Base-by-base conservation (phyloP, 2,329 filamentous ascomycete species). In the Lojkania enalia region DNA sequence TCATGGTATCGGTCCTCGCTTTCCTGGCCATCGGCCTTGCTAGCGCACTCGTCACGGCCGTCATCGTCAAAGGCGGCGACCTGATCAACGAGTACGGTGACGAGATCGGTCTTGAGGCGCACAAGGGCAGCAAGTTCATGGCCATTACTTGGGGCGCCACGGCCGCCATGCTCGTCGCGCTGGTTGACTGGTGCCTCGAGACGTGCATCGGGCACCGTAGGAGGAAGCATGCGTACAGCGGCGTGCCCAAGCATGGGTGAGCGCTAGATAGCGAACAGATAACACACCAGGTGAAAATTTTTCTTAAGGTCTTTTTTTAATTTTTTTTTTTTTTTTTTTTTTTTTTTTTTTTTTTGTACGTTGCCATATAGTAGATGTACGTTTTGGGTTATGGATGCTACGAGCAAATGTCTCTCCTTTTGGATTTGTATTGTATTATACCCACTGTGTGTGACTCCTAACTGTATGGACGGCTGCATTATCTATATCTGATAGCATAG, bases 21-120 rank as follows among this genome's bases (percentile, higher is more conserved):
- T 80, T 83, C 49, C 30, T 82, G 5, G 70, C 83, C 11, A 77
- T 86, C 57, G 86, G 86, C 3, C 83, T 85, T 40, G 84, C 86
- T 36, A 91, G 87, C 15, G 89, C 89, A 55, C 85, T 91, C 18
- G 81, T 84, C 19, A 87, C 81, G 0, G 85, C 86, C 14, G 66
- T 84, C 3, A 75, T 77, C 9, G 73, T 77, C 42, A 80, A 83
- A 63, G 79, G 75, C 3, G 66, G 73, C 2, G 55, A 76, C 14
- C 57, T 78, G 0, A 74, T 85, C 49, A 83, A 82, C 49, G 61
- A 77, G 20, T 73, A 80, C 42, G 79, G 79, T 3, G 64, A 74
- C 13, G 61, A 70, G 0, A 71, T 80, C 19, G 76, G 78, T 0
- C 63, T 83, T 7, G 64, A 69, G 14, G 79, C 77, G 35, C 63